phyloP scores from a whole-genome alignment of 2,329 filamentous ascomycete genomes.

The Monosporascus sp. region DNA sequence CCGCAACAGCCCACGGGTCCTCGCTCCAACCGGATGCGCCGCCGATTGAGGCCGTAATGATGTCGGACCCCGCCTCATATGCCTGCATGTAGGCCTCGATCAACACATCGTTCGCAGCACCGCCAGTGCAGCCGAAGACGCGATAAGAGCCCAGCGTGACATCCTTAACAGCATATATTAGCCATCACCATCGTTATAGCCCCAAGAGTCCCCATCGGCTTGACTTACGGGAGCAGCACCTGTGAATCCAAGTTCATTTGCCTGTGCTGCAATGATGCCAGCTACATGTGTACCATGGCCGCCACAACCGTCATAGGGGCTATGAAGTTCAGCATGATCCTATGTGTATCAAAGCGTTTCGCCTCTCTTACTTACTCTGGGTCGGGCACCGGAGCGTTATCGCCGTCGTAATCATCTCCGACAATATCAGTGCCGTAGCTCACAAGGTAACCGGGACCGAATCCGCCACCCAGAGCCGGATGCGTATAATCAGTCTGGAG shows the following conservation, averaged over 20 bases:
- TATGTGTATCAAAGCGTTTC: neutral
- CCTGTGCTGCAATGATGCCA: constrained; percentile 58
- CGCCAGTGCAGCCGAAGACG: constrained; percentile 51
- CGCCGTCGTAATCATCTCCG: constrained; percentile 46
- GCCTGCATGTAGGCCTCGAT: constrained; percentile 57
- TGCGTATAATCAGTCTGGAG: constrained; percentile 56
- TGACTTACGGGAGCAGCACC: constrained; percentile 46
- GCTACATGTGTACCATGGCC: constrained; percentile 60
- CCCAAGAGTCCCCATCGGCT: no score
- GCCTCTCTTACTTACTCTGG: constrained; percentile 14
- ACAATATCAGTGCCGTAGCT: constrained; percentile 43
- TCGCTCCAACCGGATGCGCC: constrained; percentile 47
- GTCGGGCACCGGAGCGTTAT: constrained; percentile 24
- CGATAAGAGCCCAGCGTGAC: constrained; percentile 53
- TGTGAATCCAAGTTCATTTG: constrained; percentile 47
- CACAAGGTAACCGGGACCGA: constrained; percentile 55
- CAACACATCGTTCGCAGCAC: constrained; percentile 50
- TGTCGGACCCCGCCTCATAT: constrained; percentile 53
- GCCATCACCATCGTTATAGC: neutral
- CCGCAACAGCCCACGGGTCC: constrained; percentile 44
- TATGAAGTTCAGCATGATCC: constrained; percentile 21
- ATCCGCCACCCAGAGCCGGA: constrained; percentile 59
- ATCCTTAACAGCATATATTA: constrained; percentile 12
- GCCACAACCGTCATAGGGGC: constrained; percentile 48
- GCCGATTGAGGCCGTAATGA: constrained; percentile 54